A percentile compares a stretch with the other conserved stretches of the same genome.
Conservation (phyloP, 2,329 filamentous ascomycete genomes). For the Apiospora marii region DNA sequence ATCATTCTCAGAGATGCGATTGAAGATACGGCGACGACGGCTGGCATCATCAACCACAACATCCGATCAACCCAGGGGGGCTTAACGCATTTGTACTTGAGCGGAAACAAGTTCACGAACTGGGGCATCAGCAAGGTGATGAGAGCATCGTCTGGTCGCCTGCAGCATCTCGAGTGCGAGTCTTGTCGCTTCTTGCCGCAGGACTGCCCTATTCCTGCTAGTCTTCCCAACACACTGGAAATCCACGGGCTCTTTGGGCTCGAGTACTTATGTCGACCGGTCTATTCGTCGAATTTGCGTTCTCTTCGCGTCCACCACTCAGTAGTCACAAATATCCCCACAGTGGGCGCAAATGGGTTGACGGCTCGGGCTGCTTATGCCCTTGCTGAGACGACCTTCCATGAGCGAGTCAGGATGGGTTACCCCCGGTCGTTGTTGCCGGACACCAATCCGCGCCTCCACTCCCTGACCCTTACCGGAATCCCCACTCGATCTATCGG, state of each 20-base stretch:
- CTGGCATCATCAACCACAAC: conserved; percentile 32
- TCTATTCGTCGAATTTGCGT: conserved; percentile 61
- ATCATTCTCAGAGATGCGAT: conserved; percentile 37
- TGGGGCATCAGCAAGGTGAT: conserved; percentile 54
- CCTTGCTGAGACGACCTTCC: conserved; percentile 55
- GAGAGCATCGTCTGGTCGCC: conserved; percentile 49
- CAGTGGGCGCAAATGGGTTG: conserved; percentile 48
- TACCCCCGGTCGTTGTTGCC: conserved; percentile 60
- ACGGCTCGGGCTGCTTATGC: conserved; percentile 47
- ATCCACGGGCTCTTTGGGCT: conserved; percentile 55
- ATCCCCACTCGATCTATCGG: conserved; percentile 63
- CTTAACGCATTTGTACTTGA: conserved; percentile 64
- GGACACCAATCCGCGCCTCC: conserved; percentile 63
- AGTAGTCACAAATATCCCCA: conserved; percentile 62
- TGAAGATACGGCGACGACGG: conserved; percentile 28
- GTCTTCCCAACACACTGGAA: conserved; percentile 42
- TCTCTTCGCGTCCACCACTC: conserved; percentile 66
- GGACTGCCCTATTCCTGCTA: conserved; percentile 28
- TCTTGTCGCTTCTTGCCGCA: conserved; percentile 43
- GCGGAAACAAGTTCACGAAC: conserved; percentile 56
- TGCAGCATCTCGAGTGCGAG: conserved; percentile 63
- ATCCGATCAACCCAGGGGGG: conserved; percentile 41
- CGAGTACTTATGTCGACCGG: conserved; percentile 59
- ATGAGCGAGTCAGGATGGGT: conserved; percentile 51
- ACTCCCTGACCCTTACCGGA: conserved; percentile 59